A percentile compares a stretch with the other conserved stretches of the same genome.
Conservation (phyloP, 345 rosid genomes). For the Bruguiera gymnorhiza region DNA sequence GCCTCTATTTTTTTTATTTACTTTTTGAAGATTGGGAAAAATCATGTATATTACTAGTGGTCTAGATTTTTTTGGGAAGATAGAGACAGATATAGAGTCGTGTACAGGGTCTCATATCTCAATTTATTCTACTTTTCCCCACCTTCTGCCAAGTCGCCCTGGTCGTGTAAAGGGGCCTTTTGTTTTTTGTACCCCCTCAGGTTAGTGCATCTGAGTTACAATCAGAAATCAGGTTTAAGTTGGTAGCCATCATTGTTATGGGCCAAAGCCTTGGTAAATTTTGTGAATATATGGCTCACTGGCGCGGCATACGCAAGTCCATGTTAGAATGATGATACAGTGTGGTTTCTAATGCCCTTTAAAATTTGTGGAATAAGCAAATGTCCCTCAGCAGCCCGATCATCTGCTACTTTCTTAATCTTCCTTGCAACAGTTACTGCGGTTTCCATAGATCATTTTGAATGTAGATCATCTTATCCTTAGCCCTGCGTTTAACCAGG, state of each 20-base stretch:
- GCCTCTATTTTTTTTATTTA: slow-evolving; percentile 4
- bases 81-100: slow-evolving; percentile 50
- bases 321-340: not conserved
- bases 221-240: slow-evolving; percentile 33
- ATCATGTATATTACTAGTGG: slow-evolving; percentile 56
- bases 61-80: slow-evolving; percentile 44
- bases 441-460: too few relatives aligned
- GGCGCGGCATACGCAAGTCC: not conserved
- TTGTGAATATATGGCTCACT: not conserved
- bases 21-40: slow-evolving; percentile 23
- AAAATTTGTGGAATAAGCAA: too few relatives aligned
- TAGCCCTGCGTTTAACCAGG: too few relatives aligned
- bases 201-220: slow-evolving; percentile 50
- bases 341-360: not conserved
- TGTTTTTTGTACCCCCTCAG: slow-evolving; percentile 41
- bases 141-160: slow-evolving; percentile 22
- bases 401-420: too few relatives aligned
- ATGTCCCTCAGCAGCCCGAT: too few relatives aligned
- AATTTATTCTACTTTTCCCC: slow-evolving; percentile 28
- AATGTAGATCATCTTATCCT: too few relatives aligned
- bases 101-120: slow-evolving; percentile 57
- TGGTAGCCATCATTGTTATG: slow-evolving; percentile 44
- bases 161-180: slow-evolving; percentile 25
- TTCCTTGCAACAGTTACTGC: too few relatives aligned
- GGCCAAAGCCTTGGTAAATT: slow-evolving; percentile 19